Evolutionary conservation across 257 asterid genomes (phyloP), one percentile per base, ranked within the genome.

Genomic region (Jacaranda mimosifolia): DNA sequence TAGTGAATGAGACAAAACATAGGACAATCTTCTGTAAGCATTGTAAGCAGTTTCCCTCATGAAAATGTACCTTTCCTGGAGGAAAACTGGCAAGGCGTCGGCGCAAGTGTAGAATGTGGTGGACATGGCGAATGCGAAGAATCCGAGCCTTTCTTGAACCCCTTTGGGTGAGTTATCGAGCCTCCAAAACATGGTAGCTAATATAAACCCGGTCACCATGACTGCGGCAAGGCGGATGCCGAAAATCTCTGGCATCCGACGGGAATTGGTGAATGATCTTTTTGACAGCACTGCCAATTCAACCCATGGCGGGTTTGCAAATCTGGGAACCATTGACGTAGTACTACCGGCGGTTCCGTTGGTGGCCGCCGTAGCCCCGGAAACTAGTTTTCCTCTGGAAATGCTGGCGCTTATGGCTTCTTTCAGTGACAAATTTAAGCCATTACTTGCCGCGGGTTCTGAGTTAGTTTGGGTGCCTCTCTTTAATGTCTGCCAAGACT

Each of bases 341-440:
- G 52, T 14, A 56, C 32, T 43, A 56, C 39, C 43, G 72, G 35
- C 11, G n/a, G n/a, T 14, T 58, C 42, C 18, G 17, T 45, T 45
- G 45, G 74, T 72, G 7, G 80, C n/a, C 7, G 84, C 83, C 2
- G 77, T 18, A 9, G 90, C 87, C 0, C 97, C 98, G 0, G 95
- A 83, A 1, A 93, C 98, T 9, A 93, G 84, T 81, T 93, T 91
- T 0, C 98, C 94, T 55, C 92, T 59, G 0, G 98, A 91, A 77
- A 86, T 93, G 56, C 96, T 89, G 0, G 94, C 92, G 56, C 91
- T 85, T 48, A 89, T 91, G 0, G 98, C 92, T 81, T 88, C 94
- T 43, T 87, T 91, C 6, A 92, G 64, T 0, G 97, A 85, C 21
- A 90, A 43, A 36, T 83, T 87, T 13, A 65, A 42, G 36, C 40